A percentile compares a stretch with the other conserved stretches of the same genome.
Conservation (phyloP, 495 filamentous ascomycete species). For the Xylaria grammica region DNA sequence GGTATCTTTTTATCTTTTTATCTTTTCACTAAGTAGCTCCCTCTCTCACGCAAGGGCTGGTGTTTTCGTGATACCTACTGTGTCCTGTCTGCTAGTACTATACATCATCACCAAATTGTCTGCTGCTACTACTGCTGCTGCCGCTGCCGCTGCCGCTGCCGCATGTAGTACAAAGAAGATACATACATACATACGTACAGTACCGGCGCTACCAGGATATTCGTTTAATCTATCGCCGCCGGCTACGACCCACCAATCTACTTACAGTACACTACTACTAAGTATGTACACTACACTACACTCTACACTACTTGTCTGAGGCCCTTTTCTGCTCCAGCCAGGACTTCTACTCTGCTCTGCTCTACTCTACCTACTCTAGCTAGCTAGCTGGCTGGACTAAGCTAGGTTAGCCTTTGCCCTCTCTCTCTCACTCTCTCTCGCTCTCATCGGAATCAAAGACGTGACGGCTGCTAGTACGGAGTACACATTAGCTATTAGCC, state of each 20-base stretch:
- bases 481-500: constrained; percentile 1
- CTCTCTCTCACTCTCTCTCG: constrained; percentile 8
- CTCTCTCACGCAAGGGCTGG: not conserved
- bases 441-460: not conserved
- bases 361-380: too few relatives aligned
- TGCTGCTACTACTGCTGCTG: too few relatives aligned
- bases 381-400: too few relatives aligned
- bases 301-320: constrained; percentile 2
- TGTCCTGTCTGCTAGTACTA: too few relatives aligned
- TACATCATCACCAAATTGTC: too few relatives aligned
- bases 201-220: constrained; percentile 4
- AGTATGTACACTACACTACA: not conserved
- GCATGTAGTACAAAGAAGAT: not conserved
- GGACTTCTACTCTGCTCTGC: not conserved
- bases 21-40: not conserved
- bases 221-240: constrained; percentile 23
- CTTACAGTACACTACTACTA: not conserved
- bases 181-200: constrained; percentile 1
- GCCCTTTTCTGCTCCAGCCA: not conserved
- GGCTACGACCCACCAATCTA: constrained; percentile 20
- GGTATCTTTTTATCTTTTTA: too few relatives aligned
- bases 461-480: constrained; percentile 20
- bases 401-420: too few relatives aligned
- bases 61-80: constrained; percentile 1
- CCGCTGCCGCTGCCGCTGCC: too few relatives aligned